These are phyloP conservation scores for Metarhizium rileyi DNA, from an alignment of 2,329 filamentous ascomycete genomes.

Conservation along the genomic window DNA sequence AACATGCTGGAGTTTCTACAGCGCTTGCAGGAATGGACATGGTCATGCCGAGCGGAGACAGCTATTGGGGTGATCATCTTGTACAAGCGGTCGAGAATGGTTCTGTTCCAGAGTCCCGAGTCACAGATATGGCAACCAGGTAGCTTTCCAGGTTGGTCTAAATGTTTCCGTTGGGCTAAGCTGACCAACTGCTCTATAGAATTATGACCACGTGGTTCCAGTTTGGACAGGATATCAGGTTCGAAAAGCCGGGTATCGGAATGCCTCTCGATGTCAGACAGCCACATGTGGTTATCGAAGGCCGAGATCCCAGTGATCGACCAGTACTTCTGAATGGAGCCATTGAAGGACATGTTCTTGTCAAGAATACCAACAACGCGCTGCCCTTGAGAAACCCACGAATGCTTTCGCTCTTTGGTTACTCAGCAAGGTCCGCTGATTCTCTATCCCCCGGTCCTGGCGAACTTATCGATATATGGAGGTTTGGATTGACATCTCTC, in stretches of 20 bases:
- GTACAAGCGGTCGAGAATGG: constrained; percentile 50
- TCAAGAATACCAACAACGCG: constrained; percentile 48
- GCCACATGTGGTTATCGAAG: constrained; percentile 44
- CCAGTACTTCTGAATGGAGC: constrained; percentile 41
- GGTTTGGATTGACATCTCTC: constrained; percentile 20
- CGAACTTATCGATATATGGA: constrained; percentile 22
- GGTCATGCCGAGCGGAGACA: constrained; percentile 48
- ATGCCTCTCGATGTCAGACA: constrained; percentile 38
- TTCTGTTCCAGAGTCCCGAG: constrained; percentile 40
- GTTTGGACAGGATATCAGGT: constrained; percentile 39
- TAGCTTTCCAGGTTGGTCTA: constrained; percentile 7
- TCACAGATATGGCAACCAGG: constrained; percentile 52
- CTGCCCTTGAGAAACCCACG: constrained; percentile 42
- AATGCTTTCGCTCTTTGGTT: constrained; percentile 49
- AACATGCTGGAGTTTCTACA: constrained; percentile 52
- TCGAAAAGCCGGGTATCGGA: constrained; percentile 38
- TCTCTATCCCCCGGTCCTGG: constrained; percentile 28
- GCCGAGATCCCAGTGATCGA: constrained; percentile 34
- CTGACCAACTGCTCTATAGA: constrained; percentile 11
- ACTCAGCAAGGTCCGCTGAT: constrained; percentile 42
- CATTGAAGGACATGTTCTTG: constrained; percentile 52
- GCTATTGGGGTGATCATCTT: constrained; percentile 43
- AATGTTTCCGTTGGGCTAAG: background rate
- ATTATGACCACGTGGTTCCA: constrained; percentile 47
- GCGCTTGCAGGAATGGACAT: constrained; percentile 61